Evolutionary conservation across 2,329 filamentous ascomycete species (phyloP).

Genomic region (Penicillium nordicum): DNA sequence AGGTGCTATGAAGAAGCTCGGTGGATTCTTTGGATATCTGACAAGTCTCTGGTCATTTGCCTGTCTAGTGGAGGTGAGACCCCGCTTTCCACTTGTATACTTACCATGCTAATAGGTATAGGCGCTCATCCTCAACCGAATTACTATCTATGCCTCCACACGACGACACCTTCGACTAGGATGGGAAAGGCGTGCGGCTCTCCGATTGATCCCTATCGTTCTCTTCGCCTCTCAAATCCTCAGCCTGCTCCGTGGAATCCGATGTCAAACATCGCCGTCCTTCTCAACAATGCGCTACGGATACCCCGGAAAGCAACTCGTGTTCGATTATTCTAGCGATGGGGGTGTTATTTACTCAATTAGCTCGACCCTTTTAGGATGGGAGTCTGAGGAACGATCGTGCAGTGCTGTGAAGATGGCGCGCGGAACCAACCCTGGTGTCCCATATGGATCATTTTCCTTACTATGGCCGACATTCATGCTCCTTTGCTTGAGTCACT

Average conservation of each 20-base stretch:
- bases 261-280: constrained; percentile 80
- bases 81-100: not conserved
- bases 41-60: constrained; percentile 89
- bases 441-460: constrained; percentile 73
- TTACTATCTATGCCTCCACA: constrained; percentile 88
- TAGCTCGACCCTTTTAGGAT: constrained; percentile 68
- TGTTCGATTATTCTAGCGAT: constrained; percentile 66
- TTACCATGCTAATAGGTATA: constrained; percentile 28
- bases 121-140: constrained; percentile 84
- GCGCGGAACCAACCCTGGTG: constrained; percentile 51
- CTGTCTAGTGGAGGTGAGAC: constrained; percentile 70
- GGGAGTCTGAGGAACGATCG: constrained; percentile 69
- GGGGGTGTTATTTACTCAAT: constrained; percentile 69
- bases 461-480: constrained; percentile 54
- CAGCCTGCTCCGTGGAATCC: constrained; percentile 74
- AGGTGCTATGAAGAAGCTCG: constrained; percentile 63
- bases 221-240: constrained; percentile 67
- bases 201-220: constrained; percentile 69
- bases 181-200: constrained; percentile 66
- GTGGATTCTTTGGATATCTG: constrained; percentile 83
- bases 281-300: constrained; percentile 69
- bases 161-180: constrained; percentile 72
- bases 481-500: constrained; percentile 67
- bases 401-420: constrained; percentile 75
- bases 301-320: constrained; percentile 60